Base-by-base conservation (phyloP, 1,284 basidiomycete genomes). In the Fistulinella cinereoalba region DNA sequence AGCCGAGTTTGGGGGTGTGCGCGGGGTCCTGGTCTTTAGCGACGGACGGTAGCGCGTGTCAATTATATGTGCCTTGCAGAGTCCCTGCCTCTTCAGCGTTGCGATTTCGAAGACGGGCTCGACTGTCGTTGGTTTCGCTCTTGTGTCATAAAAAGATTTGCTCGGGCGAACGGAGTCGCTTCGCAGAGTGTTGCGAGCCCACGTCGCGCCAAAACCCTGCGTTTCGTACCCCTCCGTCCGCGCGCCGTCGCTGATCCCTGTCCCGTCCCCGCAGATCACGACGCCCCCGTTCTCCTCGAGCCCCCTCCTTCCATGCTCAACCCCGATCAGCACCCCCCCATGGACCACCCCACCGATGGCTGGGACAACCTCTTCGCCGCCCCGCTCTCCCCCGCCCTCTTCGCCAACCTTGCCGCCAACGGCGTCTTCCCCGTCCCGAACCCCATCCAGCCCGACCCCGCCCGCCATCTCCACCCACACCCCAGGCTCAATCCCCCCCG, bases 361-460 rank as follows among this genome's bases (percentile, higher is more conserved):
- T 85, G 83, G 81, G 65, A 61, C 38, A 67, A 69, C 53, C 50
- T 85, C 18, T 81, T 85, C 56, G 71, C 81, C 28, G 58, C 73
- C 8, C 81, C 83, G 1, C 67, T 84, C 47, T 73, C 81, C 50
- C 80, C 79, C 4, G 63, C 74, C 39, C 70, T 78, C 36, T 83
- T 84, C 55, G 74, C 78, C 34, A 74, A 75, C 40, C 72, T 84
- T 37, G 75, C 78, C 12, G 77, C 81, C 9, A 78, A 76, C 55
- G 80, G 81, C 58, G 70, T 80, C 33, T 65, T 84, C 40, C 63
- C 65, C 3, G 18, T 52, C 43, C 64, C 66, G 7, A 29, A 52
- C n/a, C 27, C 34, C 37, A 39, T 45, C 23, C 49, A 55, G 5
- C 51, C 44, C 34, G 56, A 58, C 52, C 45, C 54, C 39, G 6